Base-by-base conservation (phyloP, 805 yeast species). In the Spathaspora girioi region DNA sequence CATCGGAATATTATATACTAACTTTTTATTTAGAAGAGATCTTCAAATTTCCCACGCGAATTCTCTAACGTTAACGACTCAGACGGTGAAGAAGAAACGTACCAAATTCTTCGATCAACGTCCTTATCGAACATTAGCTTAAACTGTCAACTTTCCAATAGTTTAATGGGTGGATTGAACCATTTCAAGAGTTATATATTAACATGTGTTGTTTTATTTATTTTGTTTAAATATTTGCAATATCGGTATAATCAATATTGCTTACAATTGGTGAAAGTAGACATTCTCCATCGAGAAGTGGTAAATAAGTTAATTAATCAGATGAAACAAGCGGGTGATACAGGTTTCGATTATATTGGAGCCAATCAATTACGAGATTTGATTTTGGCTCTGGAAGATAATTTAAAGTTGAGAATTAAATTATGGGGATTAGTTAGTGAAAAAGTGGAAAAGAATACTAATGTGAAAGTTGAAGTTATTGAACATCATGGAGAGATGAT, bases 401-500 rank as follows among this genome's bases (percentile, higher is more conserved):
- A 71, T 43, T 67, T 73, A 27, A 69, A 55, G 56, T 57, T 57
- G 43, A 78, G 78, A 54, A 66, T 78, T 53, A 61, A 68, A 31
- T 60, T 85, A 8, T 89, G 97, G 96, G 75, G 73, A 14, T 62
- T 65, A 20, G 83, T 89, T 1, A 71, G 76, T 45, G 67, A 67
- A 18, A 72, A 69, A 31, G 78, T 91, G 5, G 96, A 89, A 56
- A 68, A 71, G 44, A 86, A 88, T 63, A 71, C 87, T 19, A 86
- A 85, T 59, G 81, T 91, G 11, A 78, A 83, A 52, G 73, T 78
- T 15, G 76, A 81, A 38, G 76, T 85, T 50, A 68, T 81, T 50
- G 97, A 91, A 63, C 77, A 84, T 27, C 87, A 86, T 60, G 97
- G 97, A 15, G 97, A 91, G 57, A 87, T 91, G 54, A 82, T 87